Evolutionary conservation across 164 flowering plant species (phyloP).

Genomic region (Vitis vinifera): DNA sequence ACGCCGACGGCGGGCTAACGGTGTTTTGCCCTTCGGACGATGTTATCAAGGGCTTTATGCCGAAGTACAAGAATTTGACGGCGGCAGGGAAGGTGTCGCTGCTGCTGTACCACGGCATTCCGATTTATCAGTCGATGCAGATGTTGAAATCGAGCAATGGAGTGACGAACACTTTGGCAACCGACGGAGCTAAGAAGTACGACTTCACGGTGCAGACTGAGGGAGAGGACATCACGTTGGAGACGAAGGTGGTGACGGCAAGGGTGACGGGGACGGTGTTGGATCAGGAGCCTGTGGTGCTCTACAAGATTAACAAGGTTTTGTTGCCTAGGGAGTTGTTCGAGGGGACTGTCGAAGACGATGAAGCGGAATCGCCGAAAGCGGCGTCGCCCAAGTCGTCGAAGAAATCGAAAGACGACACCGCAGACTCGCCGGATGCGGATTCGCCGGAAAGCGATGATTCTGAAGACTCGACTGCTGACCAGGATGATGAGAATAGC

Average conservation of each 20-base stretch:
- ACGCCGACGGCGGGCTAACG: slow-evolving; percentile 48
- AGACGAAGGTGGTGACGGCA: slow-evolving; percentile 52
- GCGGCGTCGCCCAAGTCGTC: background rate
- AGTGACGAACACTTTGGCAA: slow-evolving; percentile 47
- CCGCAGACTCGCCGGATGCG: slow-evolving; percentile 13
- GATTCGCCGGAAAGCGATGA: slow-evolving; percentile 19
- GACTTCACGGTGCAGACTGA: slow-evolving; percentile 52
- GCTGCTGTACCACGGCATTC: slow-evolving; percentile 45
- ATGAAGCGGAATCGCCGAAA: slow-evolving; percentile 10
- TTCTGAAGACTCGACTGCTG: slow-evolving; percentile 29
- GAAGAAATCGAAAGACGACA: background rate
- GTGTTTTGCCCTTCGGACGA: slow-evolving; percentile 52
- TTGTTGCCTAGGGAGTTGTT: slow-evolving; percentile 58
- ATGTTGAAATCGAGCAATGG: slow-evolving; percentile 55
- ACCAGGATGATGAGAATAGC: slow-evolving; percentile 8
- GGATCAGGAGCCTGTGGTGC: slow-evolving; percentile 49
- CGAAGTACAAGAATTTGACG: slow-evolving; percentile 47
- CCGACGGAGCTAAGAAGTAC: slow-evolving; percentile 44
- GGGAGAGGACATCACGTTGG: slow-evolving; percentile 45
- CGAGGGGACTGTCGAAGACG: slow-evolving; percentile 24
- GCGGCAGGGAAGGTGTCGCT: slow-evolving; percentile 36
- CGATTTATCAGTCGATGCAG: slow-evolving; percentile 41
- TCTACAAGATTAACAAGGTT: slow-evolving; percentile 46
- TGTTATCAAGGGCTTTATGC: slow-evolving; percentile 32
- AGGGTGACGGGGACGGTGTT: slow-evolving; percentile 42